A percentile compares a stretch with the other conserved stretches of the same genome.
phyloP scores from a whole-genome alignment of 73 alveolate genomes.

The Stentor roeselii region DNA sequence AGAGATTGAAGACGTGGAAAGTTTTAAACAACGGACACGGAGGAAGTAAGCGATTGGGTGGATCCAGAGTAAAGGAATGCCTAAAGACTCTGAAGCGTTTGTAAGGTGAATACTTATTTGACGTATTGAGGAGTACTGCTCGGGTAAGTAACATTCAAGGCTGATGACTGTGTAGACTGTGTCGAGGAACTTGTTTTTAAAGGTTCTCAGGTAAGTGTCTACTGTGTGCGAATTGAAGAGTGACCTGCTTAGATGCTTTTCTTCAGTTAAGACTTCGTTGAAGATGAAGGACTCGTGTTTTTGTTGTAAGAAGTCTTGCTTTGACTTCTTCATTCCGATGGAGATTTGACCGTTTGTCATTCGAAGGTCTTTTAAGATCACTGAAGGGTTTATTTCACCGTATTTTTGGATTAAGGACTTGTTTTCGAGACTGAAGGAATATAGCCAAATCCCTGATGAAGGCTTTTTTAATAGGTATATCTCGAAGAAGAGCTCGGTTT shows the following conservation, averaged over 20 bases:
- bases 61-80: neutral
- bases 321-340: neutral
- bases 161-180: neutral
- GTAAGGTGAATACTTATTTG: neutral
- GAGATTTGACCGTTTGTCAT: no score
- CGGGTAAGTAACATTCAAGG: neutral
- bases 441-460: neutral
- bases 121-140: neutral
- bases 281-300: neutral
- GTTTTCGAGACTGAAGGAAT: neutral
- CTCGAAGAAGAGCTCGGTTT: neutral
- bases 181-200: neutral
- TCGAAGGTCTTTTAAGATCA: neutral
- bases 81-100: neutral
- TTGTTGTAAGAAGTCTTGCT: neutral
- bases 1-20: no score
- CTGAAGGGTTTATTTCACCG: neutral
- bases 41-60: neutral
- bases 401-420: no score
- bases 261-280: neutral
- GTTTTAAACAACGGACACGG: neutral
- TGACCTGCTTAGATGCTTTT: no score
- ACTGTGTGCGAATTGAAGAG: neutral
- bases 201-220: neutral
- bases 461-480: neutral